phyloP scores from a whole-genome alignment of 306 rosid species.

The Glycine soja region DNA sequence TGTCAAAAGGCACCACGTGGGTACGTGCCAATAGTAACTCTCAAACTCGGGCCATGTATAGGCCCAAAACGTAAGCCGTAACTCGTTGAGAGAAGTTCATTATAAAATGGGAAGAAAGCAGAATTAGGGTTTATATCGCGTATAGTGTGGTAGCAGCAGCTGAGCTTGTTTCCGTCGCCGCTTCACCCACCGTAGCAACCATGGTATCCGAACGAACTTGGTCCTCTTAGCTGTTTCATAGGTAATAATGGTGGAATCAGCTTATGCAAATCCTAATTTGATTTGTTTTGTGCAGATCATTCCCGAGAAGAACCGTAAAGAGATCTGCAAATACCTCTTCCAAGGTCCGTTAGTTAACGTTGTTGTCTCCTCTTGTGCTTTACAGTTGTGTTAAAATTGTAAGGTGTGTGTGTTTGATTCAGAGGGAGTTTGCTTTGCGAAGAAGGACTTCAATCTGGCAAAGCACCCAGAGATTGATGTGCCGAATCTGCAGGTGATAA shows the following conservation, averaged over 20 bases:
- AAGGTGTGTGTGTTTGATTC: no score
- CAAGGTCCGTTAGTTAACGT: slow-evolving; percentile 35
- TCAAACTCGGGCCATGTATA: no score
- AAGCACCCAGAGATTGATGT: slow-evolving; percentile 93
- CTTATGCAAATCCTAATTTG: background rate
- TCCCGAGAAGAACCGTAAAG: slow-evolving; percentile 72
- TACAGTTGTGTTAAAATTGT: no score
- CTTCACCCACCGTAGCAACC: slow-evolving; percentile 1
- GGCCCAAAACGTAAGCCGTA: slow-evolving; percentile 8
- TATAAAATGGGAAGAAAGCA: background rate
- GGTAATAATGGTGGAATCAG: no score
- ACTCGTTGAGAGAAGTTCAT: no score
- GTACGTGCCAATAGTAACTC: no score
- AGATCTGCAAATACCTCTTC: slow-evolving; percentile 81
- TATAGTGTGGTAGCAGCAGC: background rate
- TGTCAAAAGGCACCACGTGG: no score
- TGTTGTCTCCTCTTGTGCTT: no score
- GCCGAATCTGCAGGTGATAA: slow-evolving; percentile 88
- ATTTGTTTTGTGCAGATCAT: slow-evolving; percentile 59
- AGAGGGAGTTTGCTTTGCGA: slow-evolving; percentile 81
- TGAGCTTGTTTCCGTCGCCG: background rate
- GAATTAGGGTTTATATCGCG: slow-evolving; percentile 35
- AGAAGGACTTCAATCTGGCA: slow-evolving; percentile 81
- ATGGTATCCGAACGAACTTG: slow-evolving; percentile 35
- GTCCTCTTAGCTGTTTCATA: no score